Evolutionary conservation across 768 basidiomycete species (phyloP).

Genomic region (Exidia glandulosa): DNA sequence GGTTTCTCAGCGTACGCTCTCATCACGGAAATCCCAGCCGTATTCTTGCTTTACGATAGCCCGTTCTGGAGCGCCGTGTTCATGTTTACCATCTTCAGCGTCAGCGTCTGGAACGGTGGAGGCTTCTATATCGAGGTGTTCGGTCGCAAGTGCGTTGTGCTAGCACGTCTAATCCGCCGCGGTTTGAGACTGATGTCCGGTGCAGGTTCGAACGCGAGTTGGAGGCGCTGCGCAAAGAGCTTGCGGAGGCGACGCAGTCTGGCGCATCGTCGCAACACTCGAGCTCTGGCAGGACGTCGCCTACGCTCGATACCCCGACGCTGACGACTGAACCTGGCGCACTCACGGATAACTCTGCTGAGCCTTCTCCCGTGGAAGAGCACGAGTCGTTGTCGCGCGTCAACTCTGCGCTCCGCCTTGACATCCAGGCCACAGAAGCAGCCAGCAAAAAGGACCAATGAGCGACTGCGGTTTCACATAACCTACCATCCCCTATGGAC

Average conservation of each 20-base stretch:
- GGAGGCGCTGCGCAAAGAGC: constrained; percentile 80
- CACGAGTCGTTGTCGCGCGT: neutral
- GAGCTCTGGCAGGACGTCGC: constrained; percentile 45
- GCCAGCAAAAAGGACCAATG: neutral
- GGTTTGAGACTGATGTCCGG: constrained; percentile 6
- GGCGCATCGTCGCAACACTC: constrained; percentile 17
- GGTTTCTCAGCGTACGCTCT: constrained; percentile 58
- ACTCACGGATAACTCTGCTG: neutral
- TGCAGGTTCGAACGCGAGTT: constrained; percentile 84
- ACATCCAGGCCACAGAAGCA: neutral
- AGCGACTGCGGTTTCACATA: too few species aligned
- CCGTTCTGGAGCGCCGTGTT: constrained; percentile 68
- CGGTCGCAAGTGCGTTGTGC: constrained; percentile 72
- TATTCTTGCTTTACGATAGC: constrained; percentile 75
- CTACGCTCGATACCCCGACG: constrained; percentile 15
- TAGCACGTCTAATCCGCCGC: neutral
- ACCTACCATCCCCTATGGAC: too few species aligned
- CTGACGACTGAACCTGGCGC: neutral
- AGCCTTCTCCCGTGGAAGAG: neutral
- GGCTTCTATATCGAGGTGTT: constrained; percentile 96
- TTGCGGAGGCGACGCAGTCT: constrained; percentile 47
- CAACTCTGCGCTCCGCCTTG: neutral
- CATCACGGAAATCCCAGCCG: constrained; percentile 75
- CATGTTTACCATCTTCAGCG: constrained; percentile 67
- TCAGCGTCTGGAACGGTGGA: constrained; percentile 93